phyloP scores from a whole-genome alignment of 139 green algal species.

The Nannochloris sp. region DNA sequence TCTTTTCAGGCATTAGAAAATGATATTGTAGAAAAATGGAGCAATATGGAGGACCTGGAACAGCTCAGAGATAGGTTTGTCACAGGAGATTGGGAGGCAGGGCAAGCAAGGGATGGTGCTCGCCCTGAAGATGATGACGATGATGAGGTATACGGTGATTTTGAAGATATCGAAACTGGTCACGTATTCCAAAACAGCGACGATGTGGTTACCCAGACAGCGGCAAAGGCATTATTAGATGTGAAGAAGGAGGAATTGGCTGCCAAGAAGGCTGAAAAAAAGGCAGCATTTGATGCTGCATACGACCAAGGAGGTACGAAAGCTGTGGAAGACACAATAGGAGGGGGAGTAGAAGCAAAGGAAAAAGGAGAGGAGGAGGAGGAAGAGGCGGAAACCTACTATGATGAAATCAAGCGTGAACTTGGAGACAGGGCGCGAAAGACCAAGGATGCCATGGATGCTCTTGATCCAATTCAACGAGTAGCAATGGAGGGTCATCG shows the following conservation, averaged over 20 bases:
- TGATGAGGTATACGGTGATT: constrained; percentile 51
- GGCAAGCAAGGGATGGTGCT: constrained; percentile 40
- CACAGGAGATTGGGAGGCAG: constrained; percentile 48
- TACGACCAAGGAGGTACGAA: constrained; percentile 42
- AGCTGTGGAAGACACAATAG: neutral
- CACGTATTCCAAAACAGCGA: constrained; percentile 27
- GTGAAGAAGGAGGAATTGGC: constrained; percentile 32
- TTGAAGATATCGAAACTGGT: constrained; percentile 89
- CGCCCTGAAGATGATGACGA: constrained; percentile 29
- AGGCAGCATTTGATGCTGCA: constrained; percentile 66
- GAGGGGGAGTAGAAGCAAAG: neutral
- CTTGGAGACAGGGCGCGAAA: constrained; percentile 53
- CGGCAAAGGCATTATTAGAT: constrained; percentile 22
- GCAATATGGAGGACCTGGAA: constrained; percentile 36
- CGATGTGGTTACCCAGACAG: constrained; percentile 48
- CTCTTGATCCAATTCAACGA: constrained; percentile 57
- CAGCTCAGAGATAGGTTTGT: constrained; percentile 60
- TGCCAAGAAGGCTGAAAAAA: constrained; percentile 62
- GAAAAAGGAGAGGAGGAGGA: constrained; percentile 22
- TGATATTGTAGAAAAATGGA: constrained; percentile 9
- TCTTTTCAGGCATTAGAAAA: neutral
- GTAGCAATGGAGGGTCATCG: constrained; percentile 59
- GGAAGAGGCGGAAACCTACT: constrained; percentile 70
- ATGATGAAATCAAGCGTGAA: constrained; percentile 79
- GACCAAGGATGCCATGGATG: constrained; percentile 60